Conservation (phyloP, 345 rosid species). For the Eucalyptus lansdowneana region DNA sequence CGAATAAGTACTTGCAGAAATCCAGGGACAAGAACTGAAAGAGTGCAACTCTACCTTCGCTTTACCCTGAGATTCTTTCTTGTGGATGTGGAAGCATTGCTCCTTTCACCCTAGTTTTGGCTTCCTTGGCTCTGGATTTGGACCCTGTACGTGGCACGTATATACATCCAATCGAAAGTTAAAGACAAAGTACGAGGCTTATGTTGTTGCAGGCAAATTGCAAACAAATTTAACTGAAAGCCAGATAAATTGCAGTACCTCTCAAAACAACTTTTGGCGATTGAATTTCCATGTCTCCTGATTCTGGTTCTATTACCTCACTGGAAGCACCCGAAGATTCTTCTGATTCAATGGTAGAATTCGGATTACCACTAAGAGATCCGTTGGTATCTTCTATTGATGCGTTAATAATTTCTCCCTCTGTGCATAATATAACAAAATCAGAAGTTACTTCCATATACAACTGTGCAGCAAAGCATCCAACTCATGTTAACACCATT, state of each 20-base stretch:
- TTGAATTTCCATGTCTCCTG: slow-evolving; percentile 19
- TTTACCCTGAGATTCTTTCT: slow-evolving; percentile 13
- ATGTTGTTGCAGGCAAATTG: not conserved
- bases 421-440: slow-evolving; percentile 11
- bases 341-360: slow-evolving; percentile 2
- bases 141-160: not conserved
- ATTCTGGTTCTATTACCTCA: slow-evolving; percentile 21
- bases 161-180: not conserved
- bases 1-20: not conserved
- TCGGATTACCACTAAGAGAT: not conserved
- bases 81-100: not conserved
- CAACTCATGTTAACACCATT: not conserved
- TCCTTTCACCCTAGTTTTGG: not conserved
- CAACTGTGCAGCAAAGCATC: not conserved
- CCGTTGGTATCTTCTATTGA: slow-evolving; percentile 11
- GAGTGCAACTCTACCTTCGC: slow-evolving; percentile 4
- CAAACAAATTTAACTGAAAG: not conserved
- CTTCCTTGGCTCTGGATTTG: slow-evolving; percentile 3
- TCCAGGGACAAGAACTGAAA: not conserved
- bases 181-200: not conserved
- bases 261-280: slow-evolving; percentile 5
- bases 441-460: not conserved
- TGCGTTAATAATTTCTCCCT: slow-evolving; percentile 41
- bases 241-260: slow-evolving; percentile 11
- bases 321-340: slow-evolving; percentile 25